Evolutionary conservation across 768 basidiomycete species (phyloP), one percentile per base, ranked within the genome.

Genomic region (Pulveroboletus ravenelii): DNA sequence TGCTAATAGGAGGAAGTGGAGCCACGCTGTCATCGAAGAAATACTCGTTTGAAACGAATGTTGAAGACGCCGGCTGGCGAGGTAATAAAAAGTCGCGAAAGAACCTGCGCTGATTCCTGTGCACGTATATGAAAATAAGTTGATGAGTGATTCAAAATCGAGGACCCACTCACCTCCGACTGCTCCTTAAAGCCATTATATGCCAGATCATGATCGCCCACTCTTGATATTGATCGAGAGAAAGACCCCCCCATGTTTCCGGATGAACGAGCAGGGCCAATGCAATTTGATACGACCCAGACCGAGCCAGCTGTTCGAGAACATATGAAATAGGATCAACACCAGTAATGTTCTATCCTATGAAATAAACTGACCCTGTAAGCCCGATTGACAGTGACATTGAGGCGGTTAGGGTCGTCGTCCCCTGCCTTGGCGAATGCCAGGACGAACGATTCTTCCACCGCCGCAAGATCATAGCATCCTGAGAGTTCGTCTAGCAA

Each of bases 171-270:
- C 62, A 87, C 89, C 84, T 78, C 47, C 90, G 81, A 51, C 79
- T 81, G 12, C 84, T 78, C 20, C 85, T 78, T 52, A 89, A 65
- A 12, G 75, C 77, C 25, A 93, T 71, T 47, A 88, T 78, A 61
- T 88, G 80, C 91, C 89, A 93, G 40, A 91, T 76, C 62, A 85
- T 79, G 42, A 75, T 72, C 17, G 85, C 82, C 90, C 91, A 93
- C 31, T 74, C 68, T n/a, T 72, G 69, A 63, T 87, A 87, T 62
- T 86, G 84, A 34, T 76, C 70, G 17, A 87, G 63, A 12, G 75
- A 75, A 41, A 93, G 68, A 6, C 84, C 80, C 2, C 74, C 70
- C 89, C 90, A 93, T 14, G 84, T 78, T 29, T 76, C 70, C 1
- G 86, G 82, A 50, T 86, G 80, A 10, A 92, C 70, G 12, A 93